Evolutionary conservation across 495 filamentous ascomycete species (phyloP), one percentile per base, ranked within the genome.

Genomic region (Bacidia gigantensis): DNA sequence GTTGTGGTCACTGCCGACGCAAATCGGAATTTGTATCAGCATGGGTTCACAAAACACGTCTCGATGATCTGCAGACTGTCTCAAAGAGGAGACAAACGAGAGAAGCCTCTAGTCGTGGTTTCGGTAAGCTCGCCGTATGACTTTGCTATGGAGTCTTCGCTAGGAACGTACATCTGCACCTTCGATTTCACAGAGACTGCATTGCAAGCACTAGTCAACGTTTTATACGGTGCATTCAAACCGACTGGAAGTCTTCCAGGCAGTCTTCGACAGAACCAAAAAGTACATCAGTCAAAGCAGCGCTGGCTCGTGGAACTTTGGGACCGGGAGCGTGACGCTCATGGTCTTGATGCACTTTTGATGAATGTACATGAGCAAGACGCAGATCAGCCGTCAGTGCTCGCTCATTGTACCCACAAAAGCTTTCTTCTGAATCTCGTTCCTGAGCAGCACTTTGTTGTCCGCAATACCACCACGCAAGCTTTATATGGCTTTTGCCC

Each of bases 171-270:
- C 61, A 73, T 95, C 45, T 95, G 88, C 67, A 95, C 88, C 0
- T 95, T 89, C 60, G 88, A 95, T 68, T 93, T 92, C 62, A 95
- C 88, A 2, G 88, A 95, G 58, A 89, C 85, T 0, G 87, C 88
- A 21, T 76, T 94, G 69, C 78, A 81, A 50, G 84, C 87, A 1
- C 68, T 95, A 9, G 87, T 89, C 25, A 81, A 87, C 42, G 82
- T 84, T 3, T 64, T 95, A 1, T 88, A 85, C 60, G 88, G 88
- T 12, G 85, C 89, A 43, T 69, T 87, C 51, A 69, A 73, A 1
- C 83, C 87, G 0, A 78, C 75, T 35, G 87, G 86, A 0, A 75
- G 75, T 3, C 65, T 95, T 18, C 88, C 88, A 2, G 88, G 88
- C 3, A 88, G 84, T 0, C 77, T 60, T 49, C 78, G 81, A 46